Conservation (phyloP, 257 asterid genomes). For the Nicotiana obtusifolia region DNA sequence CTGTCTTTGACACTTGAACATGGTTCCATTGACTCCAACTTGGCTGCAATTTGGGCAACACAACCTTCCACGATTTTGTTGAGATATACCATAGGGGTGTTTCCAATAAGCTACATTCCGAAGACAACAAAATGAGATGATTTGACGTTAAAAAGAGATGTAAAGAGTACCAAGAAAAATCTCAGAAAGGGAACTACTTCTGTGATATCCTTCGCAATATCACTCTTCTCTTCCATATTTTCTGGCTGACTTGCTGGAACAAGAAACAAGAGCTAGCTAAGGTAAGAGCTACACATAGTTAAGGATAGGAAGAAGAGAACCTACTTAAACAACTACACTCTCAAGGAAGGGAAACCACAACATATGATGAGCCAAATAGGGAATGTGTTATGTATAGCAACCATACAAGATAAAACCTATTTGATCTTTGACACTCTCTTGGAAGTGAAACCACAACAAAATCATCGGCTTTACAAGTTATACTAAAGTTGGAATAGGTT, state of each 20-base stretch:
- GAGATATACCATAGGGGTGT: conserved; percentile 47
- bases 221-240: conserved; percentile 24
- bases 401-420: background rate
- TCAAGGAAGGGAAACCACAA: background rate
- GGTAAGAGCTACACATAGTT: background rate
- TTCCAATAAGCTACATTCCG: conserved; percentile 28
- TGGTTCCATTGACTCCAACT: conserved; percentile 44
- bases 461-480: background rate
- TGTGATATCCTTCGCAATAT: conserved; percentile 32
- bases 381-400: background rate
- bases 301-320: background rate
- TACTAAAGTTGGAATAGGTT: background rate
- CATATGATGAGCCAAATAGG: background rate
- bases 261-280: background rate
- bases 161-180: background rate
- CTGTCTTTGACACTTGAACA: conserved; percentile 46
- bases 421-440: background rate
- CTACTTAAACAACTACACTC: background rate
- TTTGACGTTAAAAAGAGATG: background rate
- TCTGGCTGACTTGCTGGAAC: conserved; percentile 14
- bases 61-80: conserved; percentile 40
- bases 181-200: conserved; percentile 22
- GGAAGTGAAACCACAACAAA: background rate
- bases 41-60: conserved; percentile 37
- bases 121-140: background rate